Evolutionary conservation across 306 rosid species (phyloP), one percentile per base, ranked within the genome.

Genomic region (Glycyrrhiza uralensis): DNA sequence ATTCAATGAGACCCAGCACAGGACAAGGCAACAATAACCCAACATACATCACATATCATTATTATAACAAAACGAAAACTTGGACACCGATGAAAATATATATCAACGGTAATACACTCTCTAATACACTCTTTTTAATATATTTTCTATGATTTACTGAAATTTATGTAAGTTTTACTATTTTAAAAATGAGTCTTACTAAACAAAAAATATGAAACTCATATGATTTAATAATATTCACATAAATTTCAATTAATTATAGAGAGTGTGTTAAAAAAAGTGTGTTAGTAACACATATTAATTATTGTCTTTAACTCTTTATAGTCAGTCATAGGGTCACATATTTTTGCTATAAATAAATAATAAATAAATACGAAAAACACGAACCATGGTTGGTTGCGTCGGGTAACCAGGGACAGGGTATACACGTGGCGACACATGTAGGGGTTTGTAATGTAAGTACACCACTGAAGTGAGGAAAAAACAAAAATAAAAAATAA

Each of bases 371-470:
- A n/a, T n/a, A n/a, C n/a, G n/a, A n/a, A 41, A 30, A 11, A 9
- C 1, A 9, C 39, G 77, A 76, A 84, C 79, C 78, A 44, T 62
- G 80, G 77, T 86, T 57, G n/a, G n/a, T n/a, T 2, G 3, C 58
- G 15, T 59, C 7, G 9, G 45, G 17, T 55, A 45, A 76, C 76
- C 50, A 56, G 66, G 78, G 56, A 15, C 58, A n/a, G 65, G 14
- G 39, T 29, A 22, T 29, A 78, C 86, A 80, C 75, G 77, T 79
- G 93, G 74, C 63, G 71, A 81, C 88, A 82, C 87, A 90, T 84
- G 90, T 80, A 67, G 7, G 65, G 56, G 2, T 66, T 23, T 44
- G 51, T 17, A 2, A 28, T 44, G 51, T 17, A 2, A 28, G 71
- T 63, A 20, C 32, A 56, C 4, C 1, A 30, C 1, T 20, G 52